phyloP scores from a whole-genome alignment of 192 early-diverging fungal genomes.

The Umbelopsis sp. region DNA sequence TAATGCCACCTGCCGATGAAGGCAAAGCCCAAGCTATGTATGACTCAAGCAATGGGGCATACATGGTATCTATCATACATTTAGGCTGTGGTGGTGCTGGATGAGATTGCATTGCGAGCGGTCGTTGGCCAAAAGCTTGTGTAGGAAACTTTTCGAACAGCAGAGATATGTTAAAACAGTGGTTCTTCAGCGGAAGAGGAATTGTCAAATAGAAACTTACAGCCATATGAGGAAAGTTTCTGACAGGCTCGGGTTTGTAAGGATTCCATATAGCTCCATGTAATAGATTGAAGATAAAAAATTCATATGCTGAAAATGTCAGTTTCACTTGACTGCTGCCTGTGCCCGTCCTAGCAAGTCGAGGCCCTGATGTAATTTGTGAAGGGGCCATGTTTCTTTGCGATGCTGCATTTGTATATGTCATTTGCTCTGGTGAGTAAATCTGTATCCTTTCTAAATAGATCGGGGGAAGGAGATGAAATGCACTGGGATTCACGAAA shows the following conservation, averaged over 20 bases:
- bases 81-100: not conserved
- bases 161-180: too few relatives aligned
- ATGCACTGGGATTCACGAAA: constrained; percentile 12
- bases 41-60: not conserved
- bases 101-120: not conserved
- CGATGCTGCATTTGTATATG: not conserved
- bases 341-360: not conserved
- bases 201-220: not conserved
- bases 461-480: not conserved
- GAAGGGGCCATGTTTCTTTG: not conserved
- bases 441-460: constrained; percentile 6
- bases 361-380: not conserved
- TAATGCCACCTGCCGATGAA: not conserved
- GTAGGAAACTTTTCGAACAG: not conserved
- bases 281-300: constrained; percentile 9
- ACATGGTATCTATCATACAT: constrained; percentile 14
- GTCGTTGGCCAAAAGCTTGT: constrained; percentile 4
- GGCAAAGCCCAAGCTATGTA: constrained; percentile 10
- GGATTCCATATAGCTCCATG: constrained; percentile 16
- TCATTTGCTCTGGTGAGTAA: constrained; percentile 6
- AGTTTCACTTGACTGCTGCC: not conserved
- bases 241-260: not conserved
- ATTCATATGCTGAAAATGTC: constrained; percentile 7
- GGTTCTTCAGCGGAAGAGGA: too few relatives aligned
- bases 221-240: not conserved